Base-by-base conservation (phyloP, 1,139 yeast genomes). In the Geotrichum candidum region DNA sequence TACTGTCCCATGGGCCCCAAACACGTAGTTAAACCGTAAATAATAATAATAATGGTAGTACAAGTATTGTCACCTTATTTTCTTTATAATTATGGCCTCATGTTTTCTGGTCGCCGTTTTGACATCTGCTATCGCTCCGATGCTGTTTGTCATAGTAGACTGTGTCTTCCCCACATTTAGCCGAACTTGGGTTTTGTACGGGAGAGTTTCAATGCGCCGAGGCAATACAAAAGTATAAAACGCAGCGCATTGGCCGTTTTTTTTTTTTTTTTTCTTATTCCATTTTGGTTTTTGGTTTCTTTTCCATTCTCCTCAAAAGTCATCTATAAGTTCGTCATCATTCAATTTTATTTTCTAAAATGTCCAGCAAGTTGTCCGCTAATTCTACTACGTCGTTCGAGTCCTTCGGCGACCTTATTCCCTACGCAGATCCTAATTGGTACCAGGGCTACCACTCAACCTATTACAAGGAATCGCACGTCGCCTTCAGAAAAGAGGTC, bases 401-500 rank as follows among this genome's bases (percentile, higher is more conserved):
- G 57, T 67, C 68, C 60, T 76, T 65, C 63, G 80, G 80, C 48
- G 80, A 77, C 61, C 69, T 73, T 67, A 68, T 78, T 29, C 80
- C 80, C 13, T 78, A 71, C 63, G 79, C 76, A 13, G 80, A 77
- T 66, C 79, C 80, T 23, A 64, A 69, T 53, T 77, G 80, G 80
- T 77, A 77, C 68, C 79, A 77, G 68, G 78, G 80, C 35, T 74
- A 71, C 68, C 70, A 72, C 63, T 67, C 79, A n/a, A 76, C 78
- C 22, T 77, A 74, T 70, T 74, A 73, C 69, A 73, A 73, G 57
- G 77, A 74, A 63, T 67, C 77, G 9, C 80, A 77, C 63, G 75
- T 70, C 41, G 73, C 73, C 33, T 65, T 77, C 56, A 73, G 80
- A 33, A 70, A 70, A 52, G 77, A 76, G 60, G 71, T 77, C 31